Evolutionary conservation across 1,284 basidiomycete genomes (phyloP), one percentile per base, ranked within the genome.

Genomic region (Apiotrichum sp.): DNA sequence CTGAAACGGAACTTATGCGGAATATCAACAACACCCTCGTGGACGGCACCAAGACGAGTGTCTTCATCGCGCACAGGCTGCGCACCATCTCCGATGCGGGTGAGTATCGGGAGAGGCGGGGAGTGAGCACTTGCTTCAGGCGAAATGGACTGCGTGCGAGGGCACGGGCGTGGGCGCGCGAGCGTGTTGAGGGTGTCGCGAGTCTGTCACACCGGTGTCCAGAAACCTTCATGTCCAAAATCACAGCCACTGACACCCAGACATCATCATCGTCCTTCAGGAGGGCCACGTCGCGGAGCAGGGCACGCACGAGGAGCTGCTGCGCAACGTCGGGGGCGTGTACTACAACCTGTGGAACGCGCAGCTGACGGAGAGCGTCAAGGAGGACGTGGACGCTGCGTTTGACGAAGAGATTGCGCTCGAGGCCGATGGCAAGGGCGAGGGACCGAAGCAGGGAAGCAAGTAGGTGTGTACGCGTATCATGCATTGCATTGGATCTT

Each of bases 41-140:
- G 32, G 84, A 86, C 62, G 85, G 86, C 63, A 80, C 83, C 6
- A 83, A 91, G 52, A 98, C 95, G 7, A 92, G 90, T 58, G 89
- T 98, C 61, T 98, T 98, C 71, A 92, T 97, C 59, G 93, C 93
- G 0, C 93, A 96, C 65, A 84, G 91, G 44, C 76, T 98, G 44
- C 83, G 90, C 35, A 98, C 95, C 0, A 85, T 98, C 34, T 86
- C 91, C 38, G 91, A 96, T 74, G 83, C 91, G 9, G 88, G 88
- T 84, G 62, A 54, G 82, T 76, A 38, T n/a, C n/a, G n/a, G n/a
- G n/a, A n/a, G n/a, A n/a, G n/a, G n/a, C n/a, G n/a, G n/a, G n/a
- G n/a, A n/a, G n/a, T 13, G 36, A 38, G 36, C 36, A 9, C 9
- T 38, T 22, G n/a, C n/a, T n/a, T n/a, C n/a, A n/a, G n/a, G 22